Percentiles rank a stretch among this genome's conserved stretches.
Evolutionary conservation across 768 basidiomycete species (phyloP).

Genomic region (Agaricus sinodeliciosus): DNA sequence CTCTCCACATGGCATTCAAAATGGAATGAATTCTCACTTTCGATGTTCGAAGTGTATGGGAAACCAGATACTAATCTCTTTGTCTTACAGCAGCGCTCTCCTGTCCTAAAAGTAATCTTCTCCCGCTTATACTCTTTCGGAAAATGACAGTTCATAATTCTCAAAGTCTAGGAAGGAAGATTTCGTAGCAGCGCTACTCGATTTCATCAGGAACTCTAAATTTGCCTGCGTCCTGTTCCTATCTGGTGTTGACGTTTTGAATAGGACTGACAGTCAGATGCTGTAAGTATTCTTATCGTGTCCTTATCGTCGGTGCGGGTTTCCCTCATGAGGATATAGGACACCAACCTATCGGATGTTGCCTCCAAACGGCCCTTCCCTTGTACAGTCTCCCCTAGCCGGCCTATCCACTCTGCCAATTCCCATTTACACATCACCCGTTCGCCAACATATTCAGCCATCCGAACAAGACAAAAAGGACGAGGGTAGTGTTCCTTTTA

Average conservation of each 20-base stretch:
- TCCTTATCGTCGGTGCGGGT: neutral
- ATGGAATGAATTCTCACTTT: constrained; percentile 7
- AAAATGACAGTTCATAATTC: neutral
- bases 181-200: constrained; percentile 50
- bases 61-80: constrained; percentile 40
- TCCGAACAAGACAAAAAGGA: constrained; percentile 16
- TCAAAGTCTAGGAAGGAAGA: constrained; percentile 59
- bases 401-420: constrained; percentile 41
- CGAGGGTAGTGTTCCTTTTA: constrained; percentile 49
- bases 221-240: constrained; percentile 55
- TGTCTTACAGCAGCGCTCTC: constrained; percentile 75
- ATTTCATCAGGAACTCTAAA: constrained; percentile 46
- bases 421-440: constrained; percentile 46
- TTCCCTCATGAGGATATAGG: constrained; percentile 25
- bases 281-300: constrained; percentile 35
- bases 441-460: constrained; percentile 24
- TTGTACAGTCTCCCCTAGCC: constrained; percentile 38
- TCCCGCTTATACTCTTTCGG: neutral
- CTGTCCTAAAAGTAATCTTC: constrained; percentile 57
- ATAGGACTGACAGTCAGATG: constrained; percentile 76
- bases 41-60: constrained; percentile 52
- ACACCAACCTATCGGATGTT: constrained; percentile 59
- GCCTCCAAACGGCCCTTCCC: constrained; percentile 35
- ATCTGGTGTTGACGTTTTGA: constrained; percentile 68
- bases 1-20: neutral